Conservation (phyloP, 352 stramenopile species). For the Phytophthora ramorum region DNA sequence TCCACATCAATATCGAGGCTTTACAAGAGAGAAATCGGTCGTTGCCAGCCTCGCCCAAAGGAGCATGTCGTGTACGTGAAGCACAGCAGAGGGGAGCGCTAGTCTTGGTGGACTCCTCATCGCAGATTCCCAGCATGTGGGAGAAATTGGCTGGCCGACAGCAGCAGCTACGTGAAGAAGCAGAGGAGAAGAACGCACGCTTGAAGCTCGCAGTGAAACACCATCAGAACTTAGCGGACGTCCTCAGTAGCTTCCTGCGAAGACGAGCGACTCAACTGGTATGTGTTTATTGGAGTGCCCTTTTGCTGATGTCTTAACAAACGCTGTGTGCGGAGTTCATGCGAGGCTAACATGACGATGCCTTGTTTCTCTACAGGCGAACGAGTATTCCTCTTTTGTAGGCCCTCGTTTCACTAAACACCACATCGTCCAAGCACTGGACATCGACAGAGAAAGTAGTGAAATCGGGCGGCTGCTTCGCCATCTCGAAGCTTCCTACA, state of each 20-base stretch:
- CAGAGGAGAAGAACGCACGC: slow-evolving; percentile 26
- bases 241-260: slow-evolving; percentile 34
- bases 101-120: background rate
- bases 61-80: background rate
- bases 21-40: slow-evolving; percentile 6
- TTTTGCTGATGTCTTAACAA: background rate
- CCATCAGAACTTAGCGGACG: slow-evolving; percentile 41
- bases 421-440: slow-evolving; percentile 14
- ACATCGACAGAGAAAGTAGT: slow-evolving; percentile 18
- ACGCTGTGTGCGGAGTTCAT: background rate
- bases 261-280: slow-evolving; percentile 25
- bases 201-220: slow-evolving; percentile 45
- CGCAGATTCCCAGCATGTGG: slow-evolving; percentile 24
- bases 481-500: slow-evolving; percentile 19
- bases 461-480: slow-evolving; percentile 27
- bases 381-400: slow-evolving; percentile 1
- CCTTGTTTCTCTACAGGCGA: background rate
- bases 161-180: slow-evolving; percentile 8
- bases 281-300: background rate
- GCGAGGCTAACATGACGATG: background rate
- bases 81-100: background rate
- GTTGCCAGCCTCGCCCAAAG: background rate
- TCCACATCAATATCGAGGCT: slow-evolving; percentile 32
- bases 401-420: background rate
- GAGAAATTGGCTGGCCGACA: slow-evolving; percentile 34